Evolutionary conservation across 1,139 yeast genomes (phyloP).

Genomic region (Candida sanyaensis): DNA sequence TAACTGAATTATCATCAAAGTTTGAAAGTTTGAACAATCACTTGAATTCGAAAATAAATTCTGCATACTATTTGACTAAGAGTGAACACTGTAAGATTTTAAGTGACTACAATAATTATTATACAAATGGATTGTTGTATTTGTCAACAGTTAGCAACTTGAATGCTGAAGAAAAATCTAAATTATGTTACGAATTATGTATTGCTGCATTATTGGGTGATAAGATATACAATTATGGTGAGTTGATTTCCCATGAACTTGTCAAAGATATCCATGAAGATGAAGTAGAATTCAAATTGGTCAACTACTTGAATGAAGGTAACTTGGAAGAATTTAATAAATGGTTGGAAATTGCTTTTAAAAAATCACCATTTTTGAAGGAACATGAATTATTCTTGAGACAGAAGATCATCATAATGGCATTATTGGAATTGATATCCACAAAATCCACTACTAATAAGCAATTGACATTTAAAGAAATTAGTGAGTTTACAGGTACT

Average conservation of each 20-base stretch:
- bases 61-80: slow-evolving; percentile 80
- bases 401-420: slow-evolving; percentile 91
- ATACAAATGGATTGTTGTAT: slow-evolving; percentile 59
- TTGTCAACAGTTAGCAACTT: slow-evolving; percentile 50
- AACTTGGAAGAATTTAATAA: slow-evolving; percentile 63
- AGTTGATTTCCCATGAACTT: slow-evolving; percentile 86
- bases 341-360: slow-evolving; percentile 37
- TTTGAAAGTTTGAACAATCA: slow-evolving; percentile 57
- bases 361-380: slow-evolving; percentile 60
- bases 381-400: slow-evolving; percentile 67
- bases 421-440: slow-evolving; percentile 86
- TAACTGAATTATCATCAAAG: slow-evolving; percentile 60
- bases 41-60: slow-evolving; percentile 70
- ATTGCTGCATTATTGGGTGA: slow-evolving; percentile 91
- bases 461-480: slow-evolving; percentile 69
- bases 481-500: slow-evolving; percentile 71
- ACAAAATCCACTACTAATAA: slow-evolving; percentile 75
- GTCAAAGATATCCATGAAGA: slow-evolving; percentile 49
- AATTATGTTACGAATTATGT: slow-evolving; percentile 78
- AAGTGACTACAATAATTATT: slow-evolving; percentile 79
- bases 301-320: slow-evolving; percentile 76
- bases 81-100: slow-evolving; percentile 75
- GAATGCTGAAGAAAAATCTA: slow-evolving; percentile 27
- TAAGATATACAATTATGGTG: slow-evolving; percentile 93
- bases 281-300: slow-evolving; percentile 43